These are phyloP conservation scores for Aspergillus indologenus DNA, from an alignment of 495 filamentous ascomycete species.

Conservation along the genomic window DNA sequence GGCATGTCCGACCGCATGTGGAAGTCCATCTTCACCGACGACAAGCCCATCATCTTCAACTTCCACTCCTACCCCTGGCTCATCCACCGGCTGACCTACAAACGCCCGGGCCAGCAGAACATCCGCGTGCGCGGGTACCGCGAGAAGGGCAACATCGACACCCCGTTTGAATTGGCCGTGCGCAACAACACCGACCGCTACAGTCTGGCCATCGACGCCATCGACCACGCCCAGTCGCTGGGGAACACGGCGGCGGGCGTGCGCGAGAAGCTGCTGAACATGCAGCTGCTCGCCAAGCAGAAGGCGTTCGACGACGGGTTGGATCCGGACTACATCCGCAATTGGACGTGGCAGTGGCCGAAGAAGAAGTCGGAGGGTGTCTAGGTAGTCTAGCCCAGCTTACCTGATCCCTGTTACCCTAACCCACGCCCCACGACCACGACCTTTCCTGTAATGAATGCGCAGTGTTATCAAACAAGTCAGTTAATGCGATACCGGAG, in stretches of 20 bases:
- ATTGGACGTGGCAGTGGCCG: slow-evolving; percentile 60
- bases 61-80: slow-evolving; percentile 78
- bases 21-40: slow-evolving; percentile 60
- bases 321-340: slow-evolving; percentile 60
- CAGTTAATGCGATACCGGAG: too few relatives aligned
- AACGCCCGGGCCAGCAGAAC: slow-evolving; percentile 58
- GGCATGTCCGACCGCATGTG: slow-evolving; percentile 61
- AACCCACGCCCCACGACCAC: too few relatives aligned
- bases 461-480: too few relatives aligned
- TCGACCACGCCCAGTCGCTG: slow-evolving; percentile 57
- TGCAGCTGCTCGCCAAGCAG: slow-evolving; percentile 54
- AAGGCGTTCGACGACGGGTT: slow-evolving; percentile 63
- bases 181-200: slow-evolving; percentile 69
- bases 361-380: slow-evolving; percentile 5
- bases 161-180: slow-evolving; percentile 67
- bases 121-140: slow-evolving; percentile 69
- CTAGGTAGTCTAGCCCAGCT: not conserved
- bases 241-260: slow-evolving; percentile 54
- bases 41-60: slow-evolving; percentile 72
- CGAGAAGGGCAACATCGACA: slow-evolving; percentile 79
- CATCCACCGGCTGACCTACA: slow-evolving; percentile 68
- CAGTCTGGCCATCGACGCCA: slow-evolving; percentile 68
- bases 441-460: too few relatives aligned
- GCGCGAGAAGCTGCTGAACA: slow-evolving; percentile 57
- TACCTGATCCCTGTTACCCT: too few relatives aligned